Evolutionary conservation across 2,329 filamentous ascomycete species (phyloP), one percentile per base, ranked within the genome.

Genomic region (Exophiala alcalophila): DNA sequence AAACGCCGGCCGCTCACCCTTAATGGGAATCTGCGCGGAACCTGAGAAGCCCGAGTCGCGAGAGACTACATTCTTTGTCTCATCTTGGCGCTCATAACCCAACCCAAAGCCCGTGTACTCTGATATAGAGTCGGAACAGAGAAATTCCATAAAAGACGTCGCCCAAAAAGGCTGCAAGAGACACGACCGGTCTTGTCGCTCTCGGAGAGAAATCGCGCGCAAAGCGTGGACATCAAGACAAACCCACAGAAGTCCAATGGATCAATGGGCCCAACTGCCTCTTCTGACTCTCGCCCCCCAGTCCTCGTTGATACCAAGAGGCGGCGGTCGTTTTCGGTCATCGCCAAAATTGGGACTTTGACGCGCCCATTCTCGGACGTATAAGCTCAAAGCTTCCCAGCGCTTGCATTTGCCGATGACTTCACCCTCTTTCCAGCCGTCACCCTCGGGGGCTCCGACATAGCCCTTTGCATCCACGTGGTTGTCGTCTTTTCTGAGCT

Each of bases 291-390:
- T 38, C 4, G 49, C 49, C 27, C 52, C 52, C 52, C 52, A 54
- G 25, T 52, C 50, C 21, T 48, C 49, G 16, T 48, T 47, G 5
- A 40, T 42, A 20, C 50, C 44, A 20, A 45, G 19, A 14, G 25
- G 30, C 11, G 33, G 44, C 25, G 25, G 39, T 16, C 40, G 28
- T 19, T 15, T 41, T 23, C 35, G 40, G 11, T 54, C 50, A 50
- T 78, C 71, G 4, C 58, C 73, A 63, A 92, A 79, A 49, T 79
- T 76, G 4, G 89, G 87, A 61, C 94, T 86, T 64, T 95, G 89
- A 43, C 84, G 75, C 16, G 85, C 90, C 91, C 91, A 97, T 63
- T 95, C 89, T 25, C 76, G 74, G 26, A 97, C 85, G 62, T 97
- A 97, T 27, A 81, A 61, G 59, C 83, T 83, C 29, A 97, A 70